phyloP scores from a whole-genome alignment of 2,329 filamentous ascomycete genomes.

The Exserohilum rostratum region DNA sequence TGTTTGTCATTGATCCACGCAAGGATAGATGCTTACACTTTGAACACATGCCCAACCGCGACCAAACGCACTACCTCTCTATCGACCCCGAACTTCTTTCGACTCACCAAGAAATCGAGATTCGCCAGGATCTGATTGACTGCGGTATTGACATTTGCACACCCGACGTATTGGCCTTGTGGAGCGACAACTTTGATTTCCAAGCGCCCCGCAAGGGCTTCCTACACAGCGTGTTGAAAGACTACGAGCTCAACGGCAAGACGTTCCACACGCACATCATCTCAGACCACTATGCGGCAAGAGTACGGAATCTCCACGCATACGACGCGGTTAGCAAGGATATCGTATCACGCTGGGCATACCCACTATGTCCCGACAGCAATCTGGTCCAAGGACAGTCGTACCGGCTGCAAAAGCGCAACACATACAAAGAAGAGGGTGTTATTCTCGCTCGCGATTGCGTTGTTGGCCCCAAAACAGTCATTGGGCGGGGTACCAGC shows the following conservation, averaged over 20 bases:
- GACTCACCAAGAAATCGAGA: constrained; percentile 75
- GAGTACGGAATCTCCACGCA: constrained; percentile 83
- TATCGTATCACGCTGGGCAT: constrained; percentile 84
- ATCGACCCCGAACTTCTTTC: constrained; percentile 82
- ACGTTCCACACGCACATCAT: constrained; percentile 92
- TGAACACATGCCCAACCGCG: constrained; percentile 80
- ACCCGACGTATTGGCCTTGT: constrained; percentile 89
- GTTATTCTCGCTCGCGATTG: constrained; percentile 77
- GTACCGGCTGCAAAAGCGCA: constrained; percentile 72
- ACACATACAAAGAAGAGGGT: constrained; percentile 78
- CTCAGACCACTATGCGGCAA: constrained; percentile 80
- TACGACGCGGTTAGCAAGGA: constrained; percentile 91
- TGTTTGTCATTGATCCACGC: constrained; percentile 84
- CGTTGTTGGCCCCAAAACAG: constrained; percentile 69
- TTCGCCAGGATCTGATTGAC: constrained; percentile 88
- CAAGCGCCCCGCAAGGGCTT: constrained; percentile 88
- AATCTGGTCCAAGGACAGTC: constrained; percentile 80
- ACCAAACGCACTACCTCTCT: constrained; percentile 68
- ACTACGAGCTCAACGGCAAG: constrained; percentile 96
- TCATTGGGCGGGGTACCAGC: constrained; percentile 77
- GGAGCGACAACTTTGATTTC: constrained; percentile 98
- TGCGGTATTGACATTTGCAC: constrained; percentile 97
- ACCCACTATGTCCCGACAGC: constrained; percentile 86
- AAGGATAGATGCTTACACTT: constrained; percentile 89
- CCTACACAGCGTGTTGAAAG: constrained; percentile 89